These are phyloP conservation scores for Phaffomyces antillensis DNA, from an alignment of 805 yeast species.

Conservation along the genomic window DNA sequence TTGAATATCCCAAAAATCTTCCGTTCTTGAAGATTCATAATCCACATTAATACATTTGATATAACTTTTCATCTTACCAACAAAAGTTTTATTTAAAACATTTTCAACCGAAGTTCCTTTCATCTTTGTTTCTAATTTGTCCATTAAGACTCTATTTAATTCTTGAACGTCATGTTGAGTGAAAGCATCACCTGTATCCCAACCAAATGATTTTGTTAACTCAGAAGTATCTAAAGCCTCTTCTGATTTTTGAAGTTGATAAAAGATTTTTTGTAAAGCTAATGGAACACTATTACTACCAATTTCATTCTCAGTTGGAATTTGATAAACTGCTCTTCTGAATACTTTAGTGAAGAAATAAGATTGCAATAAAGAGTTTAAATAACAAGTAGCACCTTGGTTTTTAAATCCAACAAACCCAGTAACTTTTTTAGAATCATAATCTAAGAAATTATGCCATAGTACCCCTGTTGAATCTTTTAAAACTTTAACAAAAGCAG, in stretches of 20 bases:
- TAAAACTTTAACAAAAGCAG: constrained; percentile 69
- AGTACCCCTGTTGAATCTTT: constrained; percentile 90
- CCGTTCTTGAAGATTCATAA: constrained; percentile 84
- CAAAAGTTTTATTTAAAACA: constrained; percentile 73
- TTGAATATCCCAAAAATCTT: constrained; percentile 98
- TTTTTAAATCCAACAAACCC: constrained; percentile 91
- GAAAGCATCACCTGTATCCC: constrained; percentile 94
- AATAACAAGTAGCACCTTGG: constrained; percentile 98
- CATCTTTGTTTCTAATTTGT: constrained; percentile 84
- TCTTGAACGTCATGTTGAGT: constrained; percentile 99
- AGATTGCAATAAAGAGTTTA: constrained; percentile 87
- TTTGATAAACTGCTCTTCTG: constrained; percentile 78
- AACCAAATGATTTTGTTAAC: constrained; percentile 88
- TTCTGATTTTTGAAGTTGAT: constrained; percentile 63
- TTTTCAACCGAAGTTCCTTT: constrained; percentile 78
- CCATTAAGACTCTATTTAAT: constrained; percentile 91
- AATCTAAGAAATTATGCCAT: constrained; percentile 82
- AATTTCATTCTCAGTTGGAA: constrained; percentile 65
- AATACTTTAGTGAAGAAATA: constrained; percentile 80
- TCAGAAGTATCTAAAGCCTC: constrained; percentile 80
- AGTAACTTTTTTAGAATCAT: constrained; percentile 79
- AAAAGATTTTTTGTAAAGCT: constrained; percentile 84
- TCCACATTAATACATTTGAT: constrained; percentile 90
- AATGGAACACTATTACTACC: constrained; percentile 61
- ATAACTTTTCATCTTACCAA: constrained; percentile 94